These are phyloP conservation scores for Cymbopogon flexuosus DNA, from an alignment of 202 grass and related monocot genomes.

Conservation along the genomic window DNA sequence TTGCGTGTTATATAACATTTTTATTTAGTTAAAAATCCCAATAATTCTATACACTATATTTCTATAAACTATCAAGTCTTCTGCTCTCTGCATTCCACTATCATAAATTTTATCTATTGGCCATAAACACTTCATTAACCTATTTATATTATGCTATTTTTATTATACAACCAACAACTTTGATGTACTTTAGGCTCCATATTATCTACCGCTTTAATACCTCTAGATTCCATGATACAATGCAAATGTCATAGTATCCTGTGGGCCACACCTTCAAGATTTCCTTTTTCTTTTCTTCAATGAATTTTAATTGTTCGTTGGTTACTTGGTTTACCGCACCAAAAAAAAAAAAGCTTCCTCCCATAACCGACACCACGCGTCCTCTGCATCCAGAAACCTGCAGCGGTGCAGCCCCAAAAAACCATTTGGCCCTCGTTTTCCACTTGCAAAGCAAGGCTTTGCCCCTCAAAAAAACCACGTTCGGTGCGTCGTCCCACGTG, in stretches of 20 bases:
- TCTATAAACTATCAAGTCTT: neutral
- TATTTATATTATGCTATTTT: neutral
- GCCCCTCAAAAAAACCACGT: slow-evolving; percentile 28
- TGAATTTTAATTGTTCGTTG: too few species aligned
- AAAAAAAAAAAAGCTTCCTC: neutral
- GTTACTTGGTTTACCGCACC: too few species aligned
- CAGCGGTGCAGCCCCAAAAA: neutral
- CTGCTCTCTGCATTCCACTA: too few species aligned
- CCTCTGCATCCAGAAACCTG: neutral
- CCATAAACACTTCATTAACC: neutral
- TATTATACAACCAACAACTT: neutral
- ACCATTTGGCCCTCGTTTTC: slow-evolving; percentile 23
- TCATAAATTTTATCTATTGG: neutral
- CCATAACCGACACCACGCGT: slow-evolving; percentile 6
- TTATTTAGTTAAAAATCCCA: neutral
- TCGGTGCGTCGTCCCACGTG: slow-evolving; percentile 13
- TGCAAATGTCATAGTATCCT: neutral
- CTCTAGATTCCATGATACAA: neutral
- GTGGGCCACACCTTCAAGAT: neutral
- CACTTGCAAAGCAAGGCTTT: neutral
- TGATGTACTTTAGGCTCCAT: neutral
- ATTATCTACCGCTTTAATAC: neutral
- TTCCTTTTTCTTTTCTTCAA: too few species aligned
- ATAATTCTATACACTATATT: neutral
- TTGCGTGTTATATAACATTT: neutral